Conservation (phyloP, 441 rosid species). For the Corymbia calophylla region DNA sequence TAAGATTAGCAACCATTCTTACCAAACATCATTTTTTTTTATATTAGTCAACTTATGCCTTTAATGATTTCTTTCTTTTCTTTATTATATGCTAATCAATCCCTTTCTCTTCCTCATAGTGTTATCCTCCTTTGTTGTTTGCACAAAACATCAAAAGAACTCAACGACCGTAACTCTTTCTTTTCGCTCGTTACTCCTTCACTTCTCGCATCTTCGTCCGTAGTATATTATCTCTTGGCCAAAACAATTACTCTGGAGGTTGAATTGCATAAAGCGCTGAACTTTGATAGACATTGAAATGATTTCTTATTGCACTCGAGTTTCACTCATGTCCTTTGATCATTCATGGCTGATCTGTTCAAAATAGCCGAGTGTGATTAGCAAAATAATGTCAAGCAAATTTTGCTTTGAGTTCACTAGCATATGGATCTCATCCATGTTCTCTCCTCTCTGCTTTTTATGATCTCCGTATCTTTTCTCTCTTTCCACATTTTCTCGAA, state of each 20-base stretch:
- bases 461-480: neutral
- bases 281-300: neutral
- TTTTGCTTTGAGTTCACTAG: neutral
- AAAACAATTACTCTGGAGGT: neutral
- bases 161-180: neutral
- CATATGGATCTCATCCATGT: neutral
- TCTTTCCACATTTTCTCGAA: neutral
- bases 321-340: neutral
- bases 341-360: neutral
- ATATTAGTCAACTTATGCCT: neutral
- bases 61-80: neutral
- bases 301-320: neutral
- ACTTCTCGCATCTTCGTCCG: neutral
- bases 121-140: neutral
- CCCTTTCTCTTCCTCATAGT: neutral
- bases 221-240: neutral
- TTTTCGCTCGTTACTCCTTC: neutral
- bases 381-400: neutral
- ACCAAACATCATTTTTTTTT: neutral
- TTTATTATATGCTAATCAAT: neutral
- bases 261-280: neutral
- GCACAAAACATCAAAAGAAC: neutral
- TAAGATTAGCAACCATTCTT: neutral
- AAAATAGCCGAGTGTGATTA: neutral
- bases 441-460: neutral